Evolutionary conservation across 2,329 filamentous ascomycete genomes (phyloP).

Genomic region (Pseudogymnoascus sp.): DNA sequence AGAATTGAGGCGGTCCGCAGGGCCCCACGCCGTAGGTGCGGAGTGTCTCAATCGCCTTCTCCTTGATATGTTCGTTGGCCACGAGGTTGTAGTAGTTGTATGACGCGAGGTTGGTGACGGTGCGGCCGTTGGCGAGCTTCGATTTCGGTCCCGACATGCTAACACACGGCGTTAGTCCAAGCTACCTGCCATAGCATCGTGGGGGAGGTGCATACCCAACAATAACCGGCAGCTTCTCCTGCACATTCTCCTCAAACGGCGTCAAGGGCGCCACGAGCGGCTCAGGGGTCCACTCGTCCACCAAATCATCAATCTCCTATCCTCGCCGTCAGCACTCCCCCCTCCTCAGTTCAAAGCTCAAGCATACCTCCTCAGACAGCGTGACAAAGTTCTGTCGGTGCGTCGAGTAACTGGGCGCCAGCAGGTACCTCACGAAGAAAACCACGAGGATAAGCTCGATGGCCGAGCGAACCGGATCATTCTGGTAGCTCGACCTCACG

Average conservation of each 20-base stretch:
- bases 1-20: constrained; percentile 94
- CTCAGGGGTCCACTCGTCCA: constrained; percentile 95
- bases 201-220: constrained; percentile 58
- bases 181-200: not conserved
- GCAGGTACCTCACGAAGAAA: constrained; percentile 88
- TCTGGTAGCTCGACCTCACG: constrained; percentile 94
- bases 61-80: constrained; percentile 82
- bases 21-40: constrained; percentile 94
- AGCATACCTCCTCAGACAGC: constrained; percentile 66
- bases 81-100: constrained; percentile 99
- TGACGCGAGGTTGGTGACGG: constrained; percentile 85
- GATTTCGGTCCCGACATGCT: constrained; percentile 85
- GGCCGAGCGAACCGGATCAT: constrained; percentile 87
- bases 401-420: constrained; percentile 88
- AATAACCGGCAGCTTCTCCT: constrained; percentile 79
- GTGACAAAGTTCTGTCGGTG: constrained; percentile 84
- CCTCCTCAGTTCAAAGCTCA: constrained; percentile 14
- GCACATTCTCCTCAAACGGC: constrained; percentile 68
- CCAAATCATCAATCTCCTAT: constrained; percentile 87
- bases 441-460: constrained; percentile 91
- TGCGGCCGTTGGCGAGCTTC: constrained; percentile 81
- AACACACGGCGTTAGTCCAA: constrained; percentile 11
- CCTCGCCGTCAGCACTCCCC: not conserved
- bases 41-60: constrained; percentile 88
- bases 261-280: constrained; percentile 73